Percentiles rank a stretch among this genome's conserved stretches.
Evolutionary conservation across 148 eudicot genomes (phyloP).

Genomic region (Mesembryanthemum crystallinum): DNA sequence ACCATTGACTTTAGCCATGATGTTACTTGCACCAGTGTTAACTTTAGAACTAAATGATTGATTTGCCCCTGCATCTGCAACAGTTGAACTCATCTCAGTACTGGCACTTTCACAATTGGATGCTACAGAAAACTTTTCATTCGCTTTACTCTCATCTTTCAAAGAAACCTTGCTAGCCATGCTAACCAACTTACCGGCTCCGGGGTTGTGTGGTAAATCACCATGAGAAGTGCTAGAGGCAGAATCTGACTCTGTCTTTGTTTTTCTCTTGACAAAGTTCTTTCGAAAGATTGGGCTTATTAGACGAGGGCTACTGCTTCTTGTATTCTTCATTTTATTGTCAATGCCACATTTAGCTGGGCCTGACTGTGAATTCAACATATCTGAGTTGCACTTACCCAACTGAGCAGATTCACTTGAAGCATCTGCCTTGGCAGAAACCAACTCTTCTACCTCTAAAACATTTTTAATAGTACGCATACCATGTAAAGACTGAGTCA

Average conservation of each 20-base stretch:
- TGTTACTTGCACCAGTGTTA: constrained; percentile 17
- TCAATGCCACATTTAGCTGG: constrained; percentile 17
- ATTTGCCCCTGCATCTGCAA: constrained; percentile 28
- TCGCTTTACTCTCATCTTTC: constrained; percentile 22
- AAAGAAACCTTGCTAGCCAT: constrained; percentile 26
- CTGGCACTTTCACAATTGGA: constrained; percentile 20
- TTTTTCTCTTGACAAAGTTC: constrained; percentile 39
- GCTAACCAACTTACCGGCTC: constrained; percentile 21
- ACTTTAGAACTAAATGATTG: constrained; percentile 14
- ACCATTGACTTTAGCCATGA: constrained; percentile 34
- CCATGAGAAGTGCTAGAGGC: constrained; percentile 25
- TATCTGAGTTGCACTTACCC: constrained; percentile 26
- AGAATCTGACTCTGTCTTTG: constrained; percentile 31
- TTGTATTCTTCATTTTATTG: constrained; percentile 24
- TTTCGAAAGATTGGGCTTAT: constrained; percentile 38
- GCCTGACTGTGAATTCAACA: constrained; percentile 24
- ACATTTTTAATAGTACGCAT: constrained; percentile 30
- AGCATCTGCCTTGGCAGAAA: constrained; percentile 30
- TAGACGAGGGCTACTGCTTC: constrained; percentile 28
- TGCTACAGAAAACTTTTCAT: constrained; percentile 20
- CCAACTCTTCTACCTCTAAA: constrained; percentile 33
- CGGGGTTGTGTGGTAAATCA: constrained; percentile 9
- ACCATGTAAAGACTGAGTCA: constrained; percentile 27
- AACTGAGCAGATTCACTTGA: constrained; percentile 17
- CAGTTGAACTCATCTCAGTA: constrained; percentile 28